Evolutionary conservation across 2,329 filamentous ascomycete genomes (phyloP).

Genomic region (Colletotrichum lupini): DNA sequence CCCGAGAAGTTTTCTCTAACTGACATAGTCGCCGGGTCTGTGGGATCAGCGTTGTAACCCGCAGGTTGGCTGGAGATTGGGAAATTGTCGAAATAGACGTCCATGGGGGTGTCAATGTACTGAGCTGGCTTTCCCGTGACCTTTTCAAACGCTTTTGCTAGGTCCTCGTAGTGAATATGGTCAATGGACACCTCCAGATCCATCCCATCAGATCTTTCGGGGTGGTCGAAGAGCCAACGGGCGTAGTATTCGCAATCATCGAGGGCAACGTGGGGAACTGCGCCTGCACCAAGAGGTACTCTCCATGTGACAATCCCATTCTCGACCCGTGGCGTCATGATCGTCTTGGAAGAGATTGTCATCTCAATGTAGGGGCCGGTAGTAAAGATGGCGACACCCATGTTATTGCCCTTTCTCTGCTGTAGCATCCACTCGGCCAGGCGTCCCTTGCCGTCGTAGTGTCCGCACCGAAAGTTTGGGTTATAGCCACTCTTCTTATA

Average conservation of each 20-base stretch:
- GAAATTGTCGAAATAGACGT: slow-evolving; percentile 45
- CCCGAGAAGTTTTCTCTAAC: slow-evolving; percentile 60
- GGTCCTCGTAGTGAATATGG: slow-evolving; percentile 51
- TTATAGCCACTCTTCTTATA: slow-evolving; percentile 60
- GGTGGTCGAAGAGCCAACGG: slow-evolving; percentile 60
- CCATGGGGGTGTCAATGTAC: slow-evolving; percentile 49
- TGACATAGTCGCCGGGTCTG: slow-evolving; percentile 45
- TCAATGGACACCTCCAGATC: slow-evolving; percentile 57
- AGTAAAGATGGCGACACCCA: slow-evolving; percentile 46
- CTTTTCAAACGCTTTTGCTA: slow-evolving; percentile 53
- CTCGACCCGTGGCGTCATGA: slow-evolving; percentile 53
- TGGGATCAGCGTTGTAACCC: slow-evolving; percentile 48
- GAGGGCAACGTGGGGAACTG: slow-evolving; percentile 53
- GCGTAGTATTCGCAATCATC: slow-evolving; percentile 60
- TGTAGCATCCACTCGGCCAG: slow-evolving; percentile 56
- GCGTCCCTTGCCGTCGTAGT: slow-evolving; percentile 60
- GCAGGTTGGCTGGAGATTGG: slow-evolving; percentile 37
- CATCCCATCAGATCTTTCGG: slow-evolving; percentile 53
- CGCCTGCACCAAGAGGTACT: slow-evolving; percentile 52
- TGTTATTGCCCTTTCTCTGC: slow-evolving; percentile 46
- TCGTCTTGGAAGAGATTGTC: slow-evolving; percentile 47
- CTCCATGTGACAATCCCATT: slow-evolving; percentile 54
- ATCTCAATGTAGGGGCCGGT: slow-evolving; percentile 60
- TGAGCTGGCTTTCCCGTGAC: slow-evolving; percentile 54
- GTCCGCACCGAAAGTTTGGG: slow-evolving; percentile 55